These are phyloP conservation scores for Intubia oerlemansii DNA, from an alignment of 2,329 filamentous ascomycete species.

Conservation along the genomic window DNA sequence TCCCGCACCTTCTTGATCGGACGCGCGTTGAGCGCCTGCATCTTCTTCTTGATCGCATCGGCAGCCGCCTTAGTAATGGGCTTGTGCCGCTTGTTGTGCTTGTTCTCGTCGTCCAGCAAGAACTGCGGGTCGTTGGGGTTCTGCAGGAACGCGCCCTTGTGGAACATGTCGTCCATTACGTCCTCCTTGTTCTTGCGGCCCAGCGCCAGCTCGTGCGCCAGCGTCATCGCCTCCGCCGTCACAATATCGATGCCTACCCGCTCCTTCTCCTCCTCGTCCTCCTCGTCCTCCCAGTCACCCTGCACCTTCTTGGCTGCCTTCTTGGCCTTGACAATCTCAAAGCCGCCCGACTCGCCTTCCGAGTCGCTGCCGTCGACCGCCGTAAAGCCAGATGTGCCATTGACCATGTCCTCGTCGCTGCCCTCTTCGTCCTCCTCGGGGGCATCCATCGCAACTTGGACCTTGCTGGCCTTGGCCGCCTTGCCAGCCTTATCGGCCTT, in stretches of 20 bases:
- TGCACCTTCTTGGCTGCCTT: conserved; percentile 14
- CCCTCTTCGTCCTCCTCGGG: conserved; percentile 1
- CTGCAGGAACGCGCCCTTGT: conserved; percentile 80
- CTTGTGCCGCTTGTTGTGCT: conserved; percentile 64
- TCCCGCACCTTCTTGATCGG: conserved; percentile 99
- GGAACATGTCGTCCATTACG: conserved; percentile 78
- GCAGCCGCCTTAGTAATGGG: conserved; percentile 87
- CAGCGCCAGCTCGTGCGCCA: conserved; percentile 78
- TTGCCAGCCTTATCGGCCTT: no score
- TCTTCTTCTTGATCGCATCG: conserved; percentile 81
- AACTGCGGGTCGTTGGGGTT: conserved; percentile 84
- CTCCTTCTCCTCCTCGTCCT: conserved; percentile 37
- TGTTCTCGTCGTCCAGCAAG: conserved; percentile 85
- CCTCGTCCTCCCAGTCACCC: conserved; percentile 42
- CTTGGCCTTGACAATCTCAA: conserved; percentile 38
- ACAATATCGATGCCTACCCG: conserved; percentile 75
- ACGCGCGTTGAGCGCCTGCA: conserved; percentile 77
- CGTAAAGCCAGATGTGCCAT: no score
- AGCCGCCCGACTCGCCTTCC: conserved; percentile 17
- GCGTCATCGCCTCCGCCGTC: conserved; percentile 96
- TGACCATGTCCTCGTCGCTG: conserved; percentile 2
- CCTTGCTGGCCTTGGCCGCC: conserved; percentile 16
- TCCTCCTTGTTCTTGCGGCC: conserved; percentile 64
- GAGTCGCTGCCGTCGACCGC: no score
- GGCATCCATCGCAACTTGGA: conserved; percentile 1